Percentiles rank a stretch among this genome's conserved stretches.
phyloP scores from a whole-genome alignment of 2,329 filamentous ascomycete species.

The Penicillium janthinellum region DNA sequence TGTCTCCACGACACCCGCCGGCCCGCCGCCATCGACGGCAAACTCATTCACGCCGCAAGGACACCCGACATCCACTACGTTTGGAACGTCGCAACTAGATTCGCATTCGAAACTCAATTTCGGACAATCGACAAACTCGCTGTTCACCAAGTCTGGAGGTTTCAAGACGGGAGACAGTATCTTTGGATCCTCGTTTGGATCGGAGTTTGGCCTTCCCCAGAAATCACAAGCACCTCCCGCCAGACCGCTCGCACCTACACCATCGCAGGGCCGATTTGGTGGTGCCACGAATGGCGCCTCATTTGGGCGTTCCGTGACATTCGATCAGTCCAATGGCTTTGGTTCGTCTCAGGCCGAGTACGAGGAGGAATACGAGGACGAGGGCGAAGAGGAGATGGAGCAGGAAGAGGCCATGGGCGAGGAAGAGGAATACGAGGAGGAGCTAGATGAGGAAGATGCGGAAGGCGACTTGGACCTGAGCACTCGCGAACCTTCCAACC shows the following conservation, averaged over 20 bases:
- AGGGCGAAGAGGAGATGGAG: slow-evolving; percentile 42
- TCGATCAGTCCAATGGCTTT: slow-evolving; percentile 29
- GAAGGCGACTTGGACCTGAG: slow-evolving; percentile 36
- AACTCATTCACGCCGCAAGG: slow-evolving; percentile 60
- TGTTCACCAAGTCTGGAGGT: slow-evolving; percentile 41
- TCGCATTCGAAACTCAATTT: slow-evolving; percentile 32
- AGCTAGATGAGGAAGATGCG: slow-evolving; percentile 42
- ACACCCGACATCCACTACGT: slow-evolving; percentile 53
- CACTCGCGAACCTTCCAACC: slow-evolving; percentile 17
- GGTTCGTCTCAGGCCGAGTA: slow-evolving; percentile 31
- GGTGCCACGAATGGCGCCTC: slow-evolving; percentile 29
- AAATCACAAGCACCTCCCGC: slow-evolving; percentile 29
- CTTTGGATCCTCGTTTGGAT: slow-evolving; percentile 41
- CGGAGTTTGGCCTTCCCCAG: slow-evolving; percentile 35
- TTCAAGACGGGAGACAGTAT: slow-evolving; percentile 41
- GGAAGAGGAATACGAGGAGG: slow-evolving; percentile 32
- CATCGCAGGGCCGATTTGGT: slow-evolving; percentile 33
- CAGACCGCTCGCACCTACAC: slow-evolving; percentile 22
- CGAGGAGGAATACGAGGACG: slow-evolving; percentile 38
- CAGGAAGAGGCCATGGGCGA: slow-evolving; percentile 45
- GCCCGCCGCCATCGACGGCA: slow-evolving; percentile 55
- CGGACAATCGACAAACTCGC: slow-evolving; percentile 39
- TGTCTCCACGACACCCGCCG: slow-evolving; percentile 61
- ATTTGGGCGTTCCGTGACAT: slow-evolving; percentile 31
- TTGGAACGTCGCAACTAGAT: slow-evolving; percentile 55